Evolutionary conservation across 202 grass and related monocot species (phyloP), one percentile per base, ranked within the genome.

Genomic region (Panicum hallii): DNA sequence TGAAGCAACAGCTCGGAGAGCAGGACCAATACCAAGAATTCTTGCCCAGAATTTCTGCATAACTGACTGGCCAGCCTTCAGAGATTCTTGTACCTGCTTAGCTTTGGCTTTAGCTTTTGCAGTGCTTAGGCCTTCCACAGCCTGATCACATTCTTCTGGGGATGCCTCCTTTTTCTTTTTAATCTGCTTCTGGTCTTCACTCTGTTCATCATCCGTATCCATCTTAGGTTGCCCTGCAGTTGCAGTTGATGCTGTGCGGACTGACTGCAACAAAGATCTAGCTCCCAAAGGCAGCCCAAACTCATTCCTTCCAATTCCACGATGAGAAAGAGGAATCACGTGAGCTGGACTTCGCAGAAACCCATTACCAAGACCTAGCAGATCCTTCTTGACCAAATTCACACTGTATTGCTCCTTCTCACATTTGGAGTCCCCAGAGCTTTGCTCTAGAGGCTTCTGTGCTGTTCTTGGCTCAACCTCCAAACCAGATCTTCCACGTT

Each of bases 71-170:
- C 62, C 53, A 78, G 57, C 73, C 74, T 95, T 96, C 26, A 87
- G 82, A 82, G 90, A 87, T 81, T 94, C 95, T 85, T 95, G 87
- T 75, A 88, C 90, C 73, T 88, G 82, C 54, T 96, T 99, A 78
- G 91, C 91, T 85, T 94, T 96, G 11, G 93, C 93, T 87, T 94
- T 95, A 57, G 93, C 93, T 89, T 94, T 99, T 78, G 91, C 93
- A 9, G 79, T 94, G 86, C 91, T 99, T 68, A 99, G 79, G 64
- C 91, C 96, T 93, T 96, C 96, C 62, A 99, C 93, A 55, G 93
- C 96, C 84, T 96, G 93, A 84, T 99, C 93, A 64, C 96, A 99
- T 90, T 99, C 93, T 90, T 99, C 97, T 62, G 97, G 91, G 23
- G 93, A 99, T 77, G 93, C 91, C 61, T 94, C 93, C 30, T 94